Evolutionary conservation across 257 asterid genomes (phyloP).

Genomic region (Capsicum baccatum): DNA sequence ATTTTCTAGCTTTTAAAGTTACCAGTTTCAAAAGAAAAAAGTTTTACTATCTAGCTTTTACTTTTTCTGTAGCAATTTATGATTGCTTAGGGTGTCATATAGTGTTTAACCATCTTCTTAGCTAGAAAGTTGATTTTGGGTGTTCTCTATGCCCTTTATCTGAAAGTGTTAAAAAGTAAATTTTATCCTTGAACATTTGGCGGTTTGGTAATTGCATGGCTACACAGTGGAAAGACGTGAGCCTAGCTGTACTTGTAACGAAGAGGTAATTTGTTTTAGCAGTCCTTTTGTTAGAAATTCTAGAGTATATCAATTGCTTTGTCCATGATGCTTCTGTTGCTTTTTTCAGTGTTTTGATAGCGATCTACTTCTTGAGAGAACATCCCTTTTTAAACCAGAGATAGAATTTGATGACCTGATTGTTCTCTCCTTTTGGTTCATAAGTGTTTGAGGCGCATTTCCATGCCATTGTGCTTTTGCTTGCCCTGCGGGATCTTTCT

Average conservation of each 20-base stretch:
- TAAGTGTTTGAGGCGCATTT: background rate
- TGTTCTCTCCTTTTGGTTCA: background rate
- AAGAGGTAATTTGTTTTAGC: background rate
- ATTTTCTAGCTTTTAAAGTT: background rate
- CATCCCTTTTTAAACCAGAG: background rate
- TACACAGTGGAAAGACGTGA: background rate
- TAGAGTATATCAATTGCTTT: background rate
- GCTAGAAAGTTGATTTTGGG: background rate
- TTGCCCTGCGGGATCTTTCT: background rate
- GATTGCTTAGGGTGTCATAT: conserved; percentile 1
- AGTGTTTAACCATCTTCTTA: background rate
- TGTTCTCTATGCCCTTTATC: background rate
- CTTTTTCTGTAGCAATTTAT: background rate
- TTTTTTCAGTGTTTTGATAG: background rate
- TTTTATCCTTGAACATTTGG: background rate
- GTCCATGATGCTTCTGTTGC: background rate
- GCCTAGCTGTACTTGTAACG: background rate
- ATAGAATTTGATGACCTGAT: conserved; percentile 11
- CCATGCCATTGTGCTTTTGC: background rate
- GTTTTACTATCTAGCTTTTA: background rate
- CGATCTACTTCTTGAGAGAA: conserved; percentile 10
- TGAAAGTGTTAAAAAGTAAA: background rate
- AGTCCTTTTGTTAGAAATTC: background rate
- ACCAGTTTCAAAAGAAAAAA: too few relatives aligned
- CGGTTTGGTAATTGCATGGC: background rate